These are phyloP conservation scores for Emericellopsis atlantica DNA, from an alignment of 2,329 filamentous ascomycete species.

Conservation along the genomic window DNA sequence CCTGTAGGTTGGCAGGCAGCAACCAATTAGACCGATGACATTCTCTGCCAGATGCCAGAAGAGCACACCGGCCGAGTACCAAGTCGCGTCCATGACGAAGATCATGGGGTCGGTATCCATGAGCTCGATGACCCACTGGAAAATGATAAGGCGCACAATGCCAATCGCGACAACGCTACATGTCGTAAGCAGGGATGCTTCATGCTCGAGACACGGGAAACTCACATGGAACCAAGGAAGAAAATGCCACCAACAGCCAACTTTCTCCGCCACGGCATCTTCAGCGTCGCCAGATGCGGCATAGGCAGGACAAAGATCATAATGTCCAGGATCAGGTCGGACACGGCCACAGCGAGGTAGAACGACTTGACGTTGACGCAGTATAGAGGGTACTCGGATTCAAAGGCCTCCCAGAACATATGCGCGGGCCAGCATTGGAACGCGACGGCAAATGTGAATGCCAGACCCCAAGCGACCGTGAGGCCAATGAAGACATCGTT, in stretches of 20 bases:
- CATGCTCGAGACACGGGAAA: neutral
- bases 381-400: neutral
- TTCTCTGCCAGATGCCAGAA: conserved; percentile 1
- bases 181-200: no score
- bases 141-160: neutral
- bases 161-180: neutral
- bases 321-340: neutral
- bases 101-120: neutral
- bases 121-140: conserved; percentile 1
- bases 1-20: neutral
- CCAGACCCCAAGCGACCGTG: conserved; percentile 5
- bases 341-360: neutral
- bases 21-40: neutral
- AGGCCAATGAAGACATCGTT: conserved; percentile 4
- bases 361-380: neutral
- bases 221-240: neutral
- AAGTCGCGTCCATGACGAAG: neutral
- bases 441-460: neutral
- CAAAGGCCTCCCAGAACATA: neutral
- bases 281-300: neutral
- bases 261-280: neutral
- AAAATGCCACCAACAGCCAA: neutral
- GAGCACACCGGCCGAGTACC: neutral
- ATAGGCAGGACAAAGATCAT: neutral
- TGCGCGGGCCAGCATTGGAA: neutral